A percentile compares a stretch with the other conserved stretches of the same genome.
Conservation (phyloP, 2,329 filamentous ascomycete species). For the Periconia sp. region DNA sequence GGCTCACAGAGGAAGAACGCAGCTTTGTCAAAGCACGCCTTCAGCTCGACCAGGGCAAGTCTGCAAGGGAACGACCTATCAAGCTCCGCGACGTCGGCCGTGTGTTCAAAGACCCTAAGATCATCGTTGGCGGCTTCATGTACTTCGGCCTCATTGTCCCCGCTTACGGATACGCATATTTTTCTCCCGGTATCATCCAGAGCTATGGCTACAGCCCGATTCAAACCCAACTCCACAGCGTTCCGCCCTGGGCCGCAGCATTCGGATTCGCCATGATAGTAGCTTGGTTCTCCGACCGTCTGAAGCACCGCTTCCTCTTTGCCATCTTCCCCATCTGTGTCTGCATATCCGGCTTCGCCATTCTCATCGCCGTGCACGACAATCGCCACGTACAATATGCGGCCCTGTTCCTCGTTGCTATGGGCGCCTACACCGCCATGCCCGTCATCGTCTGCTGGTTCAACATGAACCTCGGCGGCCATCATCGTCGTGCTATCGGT, state of each 20-base stretch:
- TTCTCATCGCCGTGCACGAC: conserved; percentile 74
- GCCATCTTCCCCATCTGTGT: conserved; percentile 71
- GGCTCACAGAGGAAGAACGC: conserved; percentile 55
- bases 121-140: conserved; percentile 58
- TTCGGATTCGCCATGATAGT: conserved; percentile 80
- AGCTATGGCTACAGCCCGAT: conserved; percentile 59
- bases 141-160: conserved; percentile 55
- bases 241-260: conserved; percentile 70
- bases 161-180: conserved; percentile 55
- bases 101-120: conserved; percentile 58
- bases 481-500: conserved; percentile 57
- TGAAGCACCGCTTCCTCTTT: conserved; percentile 77
- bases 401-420: conserved; percentile 80
- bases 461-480: conserved; percentile 61
- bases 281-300: conserved; percentile 73
- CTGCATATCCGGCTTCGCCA: conserved; percentile 75
- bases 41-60: conserved; percentile 55
- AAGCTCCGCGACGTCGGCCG: conserved; percentile 49
- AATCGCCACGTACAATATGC: conserved; percentile 73
- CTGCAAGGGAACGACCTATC: conserved; percentile 53
- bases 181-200: conserved; percentile 56
- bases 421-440: conserved; percentile 86
- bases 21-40: conserved; percentile 54
- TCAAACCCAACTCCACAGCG: conserved; percentile 60
- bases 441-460: conserved; percentile 72